Evolutionary conservation across 108 stramenopile genomes (phyloP).

Genomic region (Nitzschia putrida): DNA sequence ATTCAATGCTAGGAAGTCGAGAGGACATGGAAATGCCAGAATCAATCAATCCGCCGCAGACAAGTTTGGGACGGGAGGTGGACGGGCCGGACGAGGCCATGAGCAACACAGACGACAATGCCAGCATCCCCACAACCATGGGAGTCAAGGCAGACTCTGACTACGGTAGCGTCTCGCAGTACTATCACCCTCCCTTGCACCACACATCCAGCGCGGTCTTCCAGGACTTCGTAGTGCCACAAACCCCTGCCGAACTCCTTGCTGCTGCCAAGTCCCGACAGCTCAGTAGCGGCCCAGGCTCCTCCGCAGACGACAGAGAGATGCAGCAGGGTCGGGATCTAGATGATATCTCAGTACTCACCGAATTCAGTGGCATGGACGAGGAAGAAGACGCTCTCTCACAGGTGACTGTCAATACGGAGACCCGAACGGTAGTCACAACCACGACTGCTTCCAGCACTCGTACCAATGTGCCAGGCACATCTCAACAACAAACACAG

Average conservation of each 20-base stretch:
- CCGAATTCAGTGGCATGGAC: conserved; percentile 12
- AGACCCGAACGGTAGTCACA: conserved; percentile 12
- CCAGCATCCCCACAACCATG: conserved; percentile 23
- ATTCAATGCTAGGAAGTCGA: too few species aligned
- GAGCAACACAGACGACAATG: conserved; percentile 14
- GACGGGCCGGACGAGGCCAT: not conserved
- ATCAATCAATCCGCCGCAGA: not conserved
- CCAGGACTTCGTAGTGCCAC: not conserved
- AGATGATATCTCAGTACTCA: conserved; percentile 20
- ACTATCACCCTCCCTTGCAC: not conserved
- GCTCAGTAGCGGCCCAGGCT: too few species aligned
- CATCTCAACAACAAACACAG: not conserved
- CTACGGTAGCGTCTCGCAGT: not conserved
- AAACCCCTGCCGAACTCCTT: not conserved
- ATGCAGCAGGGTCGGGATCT: not conserved
- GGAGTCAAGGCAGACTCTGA: conserved; percentile 3
- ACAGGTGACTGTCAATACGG: conserved; percentile 8
- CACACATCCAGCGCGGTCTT: conserved; percentile 2
- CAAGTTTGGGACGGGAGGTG: not conserved
- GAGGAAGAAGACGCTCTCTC: conserved; percentile 17
- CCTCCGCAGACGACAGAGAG: not conserved
- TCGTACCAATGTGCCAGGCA: not conserved
- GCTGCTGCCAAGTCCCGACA: not conserved
- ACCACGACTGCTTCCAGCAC: conserved; percentile 17
- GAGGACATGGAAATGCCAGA: not conserved